phyloP scores from a whole-genome alignment of 176 grass and related monocot genomes.

The Ananas comosus region DNA sequence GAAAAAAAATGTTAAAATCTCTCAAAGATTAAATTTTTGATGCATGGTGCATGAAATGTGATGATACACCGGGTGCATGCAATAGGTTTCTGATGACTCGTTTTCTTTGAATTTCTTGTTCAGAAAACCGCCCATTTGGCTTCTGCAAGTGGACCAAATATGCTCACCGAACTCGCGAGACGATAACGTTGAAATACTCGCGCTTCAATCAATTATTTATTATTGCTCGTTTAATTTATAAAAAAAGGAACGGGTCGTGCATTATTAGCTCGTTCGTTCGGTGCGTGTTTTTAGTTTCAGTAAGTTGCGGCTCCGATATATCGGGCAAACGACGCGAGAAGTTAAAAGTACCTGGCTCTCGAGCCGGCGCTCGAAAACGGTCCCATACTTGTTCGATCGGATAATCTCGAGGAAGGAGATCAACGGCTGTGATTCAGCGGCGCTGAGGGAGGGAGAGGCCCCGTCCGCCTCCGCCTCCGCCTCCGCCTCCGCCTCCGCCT shows the following conservation, averaged over 20 bases:
- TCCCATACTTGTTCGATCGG: constrained; percentile 43
- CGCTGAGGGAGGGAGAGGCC: constrained; percentile 14
- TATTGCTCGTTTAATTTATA: too few relatives aligned
- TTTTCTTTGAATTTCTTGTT: too few relatives aligned
- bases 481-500: constrained; percentile 23
- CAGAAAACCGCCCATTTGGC: too few relatives aligned
- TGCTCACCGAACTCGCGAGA: too few relatives aligned
- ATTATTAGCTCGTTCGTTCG: neutral
- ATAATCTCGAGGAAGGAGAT: constrained; percentile 47
- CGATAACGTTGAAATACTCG: too few relatives aligned
- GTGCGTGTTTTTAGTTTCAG: neutral
- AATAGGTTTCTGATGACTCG: too few relatives aligned
- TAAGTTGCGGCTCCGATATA: neutral
- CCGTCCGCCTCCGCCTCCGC: constrained; percentile 3
- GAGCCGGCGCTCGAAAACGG: constrained; percentile 71
- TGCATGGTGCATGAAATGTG: too few relatives aligned
- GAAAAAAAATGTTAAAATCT: too few relatives aligned
- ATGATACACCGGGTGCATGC: too few relatives aligned
- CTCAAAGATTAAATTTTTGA: too few relatives aligned
- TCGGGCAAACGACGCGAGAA: constrained; percentile 13
- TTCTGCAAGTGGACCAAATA: too few relatives aligned
- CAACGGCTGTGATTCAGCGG: constrained; percentile 44
- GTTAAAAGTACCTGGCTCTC: constrained; percentile 61
- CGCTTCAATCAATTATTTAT: too few relatives aligned
- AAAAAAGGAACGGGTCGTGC: neutral